A percentile compares a stretch with the other conserved stretches of the same genome.
Conservation (phyloP, 1,284 basidiomycete species). For the Heterobasidion occidentale region DNA sequence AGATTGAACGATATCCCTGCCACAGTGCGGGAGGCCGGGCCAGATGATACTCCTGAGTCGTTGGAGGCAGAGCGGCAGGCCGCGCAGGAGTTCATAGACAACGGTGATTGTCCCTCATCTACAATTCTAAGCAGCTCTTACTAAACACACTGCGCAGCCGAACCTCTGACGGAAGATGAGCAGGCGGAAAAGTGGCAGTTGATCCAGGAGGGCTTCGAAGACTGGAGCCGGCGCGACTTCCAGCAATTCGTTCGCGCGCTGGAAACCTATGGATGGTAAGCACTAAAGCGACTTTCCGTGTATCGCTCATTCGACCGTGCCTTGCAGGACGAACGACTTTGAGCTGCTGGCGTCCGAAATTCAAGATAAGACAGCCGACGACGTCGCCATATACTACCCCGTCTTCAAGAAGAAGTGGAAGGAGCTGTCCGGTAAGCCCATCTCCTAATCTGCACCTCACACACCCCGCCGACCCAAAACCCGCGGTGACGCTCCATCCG, state of each 20-base stretch:
- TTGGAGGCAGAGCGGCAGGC: conserved; percentile 77
- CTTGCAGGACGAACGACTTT: conserved; percentile 62
- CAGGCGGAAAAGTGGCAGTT: conserved; percentile 72
- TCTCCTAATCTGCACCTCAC: conserved; percentile 3
- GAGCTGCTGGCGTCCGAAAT: conserved; percentile 82
- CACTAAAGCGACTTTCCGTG: background rate
- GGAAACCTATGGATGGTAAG: conserved; percentile 83
- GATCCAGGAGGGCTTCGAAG: conserved; percentile 76
- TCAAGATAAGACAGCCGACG: conserved; percentile 77
- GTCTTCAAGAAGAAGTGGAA: conserved; percentile 91
- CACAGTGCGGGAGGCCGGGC: conserved; percentile 60
- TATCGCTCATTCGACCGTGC: background rate
- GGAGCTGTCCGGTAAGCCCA: conserved; percentile 66
- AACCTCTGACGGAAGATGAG: conserved; percentile 85
- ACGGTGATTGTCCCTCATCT: conserved; percentile 34
- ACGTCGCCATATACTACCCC: conserved; percentile 76
- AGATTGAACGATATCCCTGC: conserved; percentile 73
- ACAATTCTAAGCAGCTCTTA: background rate
- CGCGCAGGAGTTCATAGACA: conserved; percentile 86
- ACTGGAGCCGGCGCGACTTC: conserved; percentile 92
- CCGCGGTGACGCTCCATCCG: background rate
- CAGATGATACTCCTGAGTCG: conserved; percentile 76
- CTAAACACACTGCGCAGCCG: conserved; percentile 40
- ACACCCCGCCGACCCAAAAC: background rate
- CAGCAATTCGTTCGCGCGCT: conserved; percentile 84